Evolutionary conservation across 768 basidiomycete genomes (phyloP).

Genomic region (Suillus placidus): DNA sequence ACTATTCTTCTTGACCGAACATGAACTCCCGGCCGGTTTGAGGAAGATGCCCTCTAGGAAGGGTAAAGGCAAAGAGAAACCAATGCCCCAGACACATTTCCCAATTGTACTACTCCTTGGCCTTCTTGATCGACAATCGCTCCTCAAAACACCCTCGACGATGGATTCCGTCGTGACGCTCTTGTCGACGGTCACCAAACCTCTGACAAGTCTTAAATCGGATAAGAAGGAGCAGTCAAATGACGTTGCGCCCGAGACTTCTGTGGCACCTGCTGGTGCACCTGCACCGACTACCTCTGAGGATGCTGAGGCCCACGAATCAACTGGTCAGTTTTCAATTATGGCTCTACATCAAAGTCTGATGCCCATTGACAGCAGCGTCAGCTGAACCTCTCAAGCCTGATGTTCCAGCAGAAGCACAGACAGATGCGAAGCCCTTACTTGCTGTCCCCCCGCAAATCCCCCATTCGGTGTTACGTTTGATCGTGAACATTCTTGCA

Average conservation of each 20-base stretch:
- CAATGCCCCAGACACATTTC: conserved; percentile 77
- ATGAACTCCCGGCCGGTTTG: conserved; percentile 83
- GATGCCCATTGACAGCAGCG: background rate
- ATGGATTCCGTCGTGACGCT: conserved; percentile 92
- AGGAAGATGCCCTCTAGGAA: conserved; percentile 73
- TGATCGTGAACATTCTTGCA: conserved; percentile 97
- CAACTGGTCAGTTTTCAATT: conserved; percentile 5
- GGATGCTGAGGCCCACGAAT: conserved; percentile 1
- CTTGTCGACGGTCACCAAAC: conserved; percentile 86
- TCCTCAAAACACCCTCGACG: conserved; percentile 86
- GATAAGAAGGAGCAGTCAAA: conserved; percentile 39
- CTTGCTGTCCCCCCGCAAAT: conserved; percentile 81
- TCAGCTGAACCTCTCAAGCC: conserved; percentile 28
- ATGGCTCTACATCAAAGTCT: conserved; percentile 1
- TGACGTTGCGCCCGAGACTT: conserved; percentile 22
- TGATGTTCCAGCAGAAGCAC: conserved; percentile 21
- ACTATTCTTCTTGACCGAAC: conserved; percentile 94
- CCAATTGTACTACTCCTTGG: conserved; percentile 89
- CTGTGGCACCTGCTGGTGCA: conserved; percentile 20
- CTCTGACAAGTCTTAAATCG: conserved; percentile 68
- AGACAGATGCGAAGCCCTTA: conserved; percentile 46
- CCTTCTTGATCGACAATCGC: conserved; percentile 81
- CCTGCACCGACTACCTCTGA: conserved; percentile 16
- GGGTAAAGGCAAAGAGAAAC: conserved; percentile 95
- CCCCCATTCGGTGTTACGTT: conserved; percentile 79